Conservation (phyloP, 306 rosid species). For the Leucaena leucocephala region DNA sequence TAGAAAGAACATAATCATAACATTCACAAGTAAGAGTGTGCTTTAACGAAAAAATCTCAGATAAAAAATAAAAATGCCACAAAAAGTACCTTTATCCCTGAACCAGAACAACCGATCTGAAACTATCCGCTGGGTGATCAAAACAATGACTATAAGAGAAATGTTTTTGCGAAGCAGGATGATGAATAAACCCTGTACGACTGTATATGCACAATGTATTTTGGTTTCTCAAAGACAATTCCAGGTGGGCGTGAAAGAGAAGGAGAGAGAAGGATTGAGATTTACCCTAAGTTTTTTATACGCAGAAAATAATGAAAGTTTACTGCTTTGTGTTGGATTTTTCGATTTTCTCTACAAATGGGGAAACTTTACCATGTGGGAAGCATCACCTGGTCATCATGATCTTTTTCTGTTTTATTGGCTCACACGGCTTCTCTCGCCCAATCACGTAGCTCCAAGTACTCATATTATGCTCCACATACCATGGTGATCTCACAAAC, state of each 20-base stretch:
- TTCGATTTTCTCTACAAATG: conserved; percentile 17
- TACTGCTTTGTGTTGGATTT: conserved; percentile 25
- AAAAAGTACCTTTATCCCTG: conserved; percentile 16
- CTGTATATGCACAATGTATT: conserved; percentile 4
- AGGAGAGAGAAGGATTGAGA: neutral
- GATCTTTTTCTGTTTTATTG: conserved; percentile 35
- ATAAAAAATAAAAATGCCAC: neutral
- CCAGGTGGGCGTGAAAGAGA: conserved; percentile 6
- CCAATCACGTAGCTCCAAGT: neutral
- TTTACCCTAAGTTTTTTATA: conserved; percentile 9
- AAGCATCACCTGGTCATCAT: conserved; percentile 41
- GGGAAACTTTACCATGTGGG: conserved; percentile 28
- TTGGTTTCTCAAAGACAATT: conserved; percentile 22
- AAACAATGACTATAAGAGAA: neutral
- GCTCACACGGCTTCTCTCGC: conserved; percentile 5
- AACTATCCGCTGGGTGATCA: conserved; percentile 6
- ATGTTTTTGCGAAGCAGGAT: neutral
- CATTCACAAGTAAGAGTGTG: conserved; percentile 11
- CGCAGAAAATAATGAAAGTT: conserved; percentile 1
- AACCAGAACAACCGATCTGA: conserved; percentile 35
- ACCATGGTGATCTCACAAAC: too few species aligned
- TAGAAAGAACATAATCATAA: neutral
- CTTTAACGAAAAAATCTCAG: conserved; percentile 13
- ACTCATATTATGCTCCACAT: too few species aligned
- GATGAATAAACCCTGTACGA: conserved; percentile 11